Evolutionary conservation across 202 grass and related monocot genomes (phyloP).

Genomic region (Zoysia matrella): DNA sequence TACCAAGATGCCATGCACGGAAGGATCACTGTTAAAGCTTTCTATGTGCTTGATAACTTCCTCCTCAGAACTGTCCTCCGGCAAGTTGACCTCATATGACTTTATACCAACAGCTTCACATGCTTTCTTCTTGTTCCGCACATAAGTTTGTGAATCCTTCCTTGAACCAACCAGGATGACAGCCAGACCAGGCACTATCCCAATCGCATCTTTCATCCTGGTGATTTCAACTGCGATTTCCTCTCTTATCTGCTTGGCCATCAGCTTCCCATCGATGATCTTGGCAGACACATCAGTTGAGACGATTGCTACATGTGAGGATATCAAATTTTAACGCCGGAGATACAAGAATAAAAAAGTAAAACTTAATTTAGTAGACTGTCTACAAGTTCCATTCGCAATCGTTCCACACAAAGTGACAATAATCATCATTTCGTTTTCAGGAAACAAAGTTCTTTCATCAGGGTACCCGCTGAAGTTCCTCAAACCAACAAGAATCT

Average conservation of each 20-base stretch:
- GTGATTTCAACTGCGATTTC: conserved; percentile 65
- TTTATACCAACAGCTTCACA: conserved; percentile 89
- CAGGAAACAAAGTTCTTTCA: neutral
- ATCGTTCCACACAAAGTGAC: neutral
- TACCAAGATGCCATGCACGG: conserved; percentile 92
- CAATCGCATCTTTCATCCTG: conserved; percentile 71
- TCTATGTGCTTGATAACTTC: conserved; percentile 78
- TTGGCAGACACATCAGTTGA: conserved; percentile 53
- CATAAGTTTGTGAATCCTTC: conserved; percentile 93
- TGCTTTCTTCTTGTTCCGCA: conserved; percentile 95
- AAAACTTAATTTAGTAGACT: neutral
- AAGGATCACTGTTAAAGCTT: conserved; percentile 78
- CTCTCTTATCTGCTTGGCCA: conserved; percentile 77
- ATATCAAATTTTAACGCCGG: neutral
- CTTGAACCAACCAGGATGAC: conserved; percentile 86
- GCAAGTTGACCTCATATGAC: conserved; percentile 79
- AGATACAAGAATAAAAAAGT: neutral
- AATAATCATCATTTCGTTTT: neutral
- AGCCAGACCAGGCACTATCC: conserved; percentile 76
- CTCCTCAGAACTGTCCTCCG: conserved; percentile 73
- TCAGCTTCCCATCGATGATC: conserved; percentile 81
- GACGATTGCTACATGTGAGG: conserved; percentile 43
- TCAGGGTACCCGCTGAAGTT: neutral
- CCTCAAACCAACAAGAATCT: neutral
- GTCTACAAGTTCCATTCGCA: neutral